Conservation (phyloP, 106 monocot species). For the Allium sativum region DNA sequence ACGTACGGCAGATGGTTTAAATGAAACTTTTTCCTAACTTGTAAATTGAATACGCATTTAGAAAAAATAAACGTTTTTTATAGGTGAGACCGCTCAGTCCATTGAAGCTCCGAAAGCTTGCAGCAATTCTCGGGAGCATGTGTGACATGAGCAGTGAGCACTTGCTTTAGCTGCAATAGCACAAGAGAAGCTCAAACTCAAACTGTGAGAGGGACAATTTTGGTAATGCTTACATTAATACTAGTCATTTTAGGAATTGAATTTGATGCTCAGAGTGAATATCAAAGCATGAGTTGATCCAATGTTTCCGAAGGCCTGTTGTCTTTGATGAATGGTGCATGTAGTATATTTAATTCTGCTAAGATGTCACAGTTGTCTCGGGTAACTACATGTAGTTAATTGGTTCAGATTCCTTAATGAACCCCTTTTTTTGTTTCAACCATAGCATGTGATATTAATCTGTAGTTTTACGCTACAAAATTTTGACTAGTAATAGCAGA, state of each 20-base stretch:
- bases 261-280: neutral
- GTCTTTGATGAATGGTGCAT: no score
- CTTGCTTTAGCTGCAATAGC: slow-evolving; percentile 51
- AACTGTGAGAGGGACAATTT: slow-evolving; percentile 46
- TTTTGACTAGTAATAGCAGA: no score
- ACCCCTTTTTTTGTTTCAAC: no score
- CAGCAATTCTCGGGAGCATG: slow-evolving; percentile 24
- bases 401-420: no score
- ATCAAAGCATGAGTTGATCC: no score
- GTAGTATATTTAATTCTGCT: no score
- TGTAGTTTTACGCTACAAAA: no score
- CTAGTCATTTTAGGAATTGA: neutral
- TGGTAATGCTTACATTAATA: slow-evolving; percentile 18
- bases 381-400: neutral
- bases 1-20: neutral
- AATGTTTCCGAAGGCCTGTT: no score
- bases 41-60: neutral
- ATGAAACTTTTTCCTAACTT: neutral
- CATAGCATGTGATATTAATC: no score
- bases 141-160: slow-evolving; percentile 27
- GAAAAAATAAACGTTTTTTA: neutral
- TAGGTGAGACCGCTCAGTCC: slow-evolving; percentile 60
- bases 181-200: slow-evolving; percentile 37
- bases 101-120: slow-evolving; percentile 36
- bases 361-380: no score